Evolutionary conservation across 176 grass and related monocot species (phyloP).

Genomic region (Raddia guianensis): DNA sequence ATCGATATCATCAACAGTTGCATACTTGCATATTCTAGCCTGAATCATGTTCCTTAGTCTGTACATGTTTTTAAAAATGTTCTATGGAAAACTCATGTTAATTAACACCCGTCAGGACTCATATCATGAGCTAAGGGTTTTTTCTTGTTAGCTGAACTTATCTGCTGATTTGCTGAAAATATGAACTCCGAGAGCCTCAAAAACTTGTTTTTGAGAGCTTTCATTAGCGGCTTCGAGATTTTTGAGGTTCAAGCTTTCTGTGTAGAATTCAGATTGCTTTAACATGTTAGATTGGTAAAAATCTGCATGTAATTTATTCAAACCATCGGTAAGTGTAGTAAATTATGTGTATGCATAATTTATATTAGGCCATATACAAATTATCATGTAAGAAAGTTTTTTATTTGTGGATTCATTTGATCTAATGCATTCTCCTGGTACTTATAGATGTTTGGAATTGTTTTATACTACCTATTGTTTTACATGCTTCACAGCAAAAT

Average conservation of each 20-base stretch:
- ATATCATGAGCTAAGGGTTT: background rate
- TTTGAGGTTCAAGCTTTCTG: too few relatives aligned
- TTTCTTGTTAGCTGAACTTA: too few relatives aligned
- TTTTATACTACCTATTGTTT: background rate
- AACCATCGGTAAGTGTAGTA: background rate
- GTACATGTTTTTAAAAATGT: background rate
- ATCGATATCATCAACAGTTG: background rate
- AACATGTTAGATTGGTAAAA: slow-evolving; percentile 10
- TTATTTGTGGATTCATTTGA: slow-evolving; percentile 12
- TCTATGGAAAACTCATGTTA: background rate
- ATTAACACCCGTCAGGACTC: background rate
- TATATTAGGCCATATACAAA: too few relatives aligned
- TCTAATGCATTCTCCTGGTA: background rate
- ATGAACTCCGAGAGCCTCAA: too few relatives aligned
- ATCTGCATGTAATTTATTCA: background rate
- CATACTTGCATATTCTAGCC: background rate
- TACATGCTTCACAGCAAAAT: background rate
- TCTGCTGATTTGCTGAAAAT: too few relatives aligned
- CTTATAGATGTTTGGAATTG: background rate
- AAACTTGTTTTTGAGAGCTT: too few relatives aligned
- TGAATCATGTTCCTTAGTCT: background rate
- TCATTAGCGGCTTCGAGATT: too few relatives aligned
- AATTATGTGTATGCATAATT: slow-evolving; percentile 5
- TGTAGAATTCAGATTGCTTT: slow-evolving; percentile 26
- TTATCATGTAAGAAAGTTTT: background rate